Base-by-base conservation (phyloP, 768 basidiomycete species). In the Multifurca ochricompacta region DNA sequence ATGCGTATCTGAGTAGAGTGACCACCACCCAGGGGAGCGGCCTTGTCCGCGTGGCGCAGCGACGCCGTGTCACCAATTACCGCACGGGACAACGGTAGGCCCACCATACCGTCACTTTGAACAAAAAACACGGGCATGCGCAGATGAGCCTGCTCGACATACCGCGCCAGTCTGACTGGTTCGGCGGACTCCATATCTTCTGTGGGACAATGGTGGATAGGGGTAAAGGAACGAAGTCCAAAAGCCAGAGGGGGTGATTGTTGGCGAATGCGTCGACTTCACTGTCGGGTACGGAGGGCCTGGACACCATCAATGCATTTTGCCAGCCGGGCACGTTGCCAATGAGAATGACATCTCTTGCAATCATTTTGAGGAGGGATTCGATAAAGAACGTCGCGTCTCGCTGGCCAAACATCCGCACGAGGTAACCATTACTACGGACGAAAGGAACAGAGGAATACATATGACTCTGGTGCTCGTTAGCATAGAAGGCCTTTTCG, bases 141-240 rank as follows among this genome's bases (percentile, higher is more conserved):
- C 6, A 58, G n/a, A 7, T 11, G 28, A 0, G 57, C 57, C 23
- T 58, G 53, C n/a, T 55, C 53, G 41, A 58, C 53, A 13, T 58
- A 58, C n/a, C 53, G 57, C 53, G 53, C 57, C 52, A 55, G 47
- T 58, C 57, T 7, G 53, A 55, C 42, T 54, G 53, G 18, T 54
- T 55, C 14, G 53, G 52, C 14, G 57, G 57, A 7, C 30, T 55
- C 57, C 57, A 58, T 2, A 58, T 48, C 34, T 37, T 14, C 37
- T 58, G 57, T 2, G 57, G 35, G 35, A 58, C 41, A 19, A 58
- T 54, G 37, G 8, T 11, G 46, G 6, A 14, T 1, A 2, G 16
- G 16, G 37, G 39, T 13, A 0, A 6, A n/a, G 56, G 56, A 16
- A 46, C 16, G 13, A 52, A 42, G 39, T 57, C 56, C 31, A 57